phyloP scores from a whole-genome alignment of 2,329 filamentous ascomycete species.

The Cercospora zeina region DNA sequence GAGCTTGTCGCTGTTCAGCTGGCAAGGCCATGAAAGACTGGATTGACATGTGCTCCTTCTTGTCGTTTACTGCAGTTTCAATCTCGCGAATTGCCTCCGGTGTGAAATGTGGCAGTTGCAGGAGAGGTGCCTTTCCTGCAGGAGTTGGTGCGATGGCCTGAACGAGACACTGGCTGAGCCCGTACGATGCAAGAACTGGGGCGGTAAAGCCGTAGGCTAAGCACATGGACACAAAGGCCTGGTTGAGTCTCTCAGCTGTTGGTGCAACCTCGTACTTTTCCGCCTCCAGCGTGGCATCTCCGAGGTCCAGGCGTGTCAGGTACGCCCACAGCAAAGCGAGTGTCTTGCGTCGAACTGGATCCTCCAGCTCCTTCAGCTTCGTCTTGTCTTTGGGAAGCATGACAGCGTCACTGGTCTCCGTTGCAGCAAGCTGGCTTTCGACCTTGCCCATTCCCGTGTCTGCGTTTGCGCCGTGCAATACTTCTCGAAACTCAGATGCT shows the following conservation, averaged over 20 bases:
- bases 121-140: slow-evolving; percentile 59
- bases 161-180: slow-evolving; percentile 79
- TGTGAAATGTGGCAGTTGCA: slow-evolving; percentile 88
- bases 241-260: slow-evolving; percentile 79
- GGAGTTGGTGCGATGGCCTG: slow-evolving; percentile 86
- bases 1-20: slow-evolving; percentile 70
- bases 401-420: slow-evolving; percentile 56
- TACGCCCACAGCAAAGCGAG: slow-evolving; percentile 94
- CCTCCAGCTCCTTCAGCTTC: slow-evolving; percentile 77
- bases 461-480: slow-evolving; percentile 74
- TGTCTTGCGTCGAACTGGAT: slow-evolving; percentile 77
- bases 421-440: slow-evolving; percentile 71
- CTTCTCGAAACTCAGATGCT: slow-evolving; percentile 79
- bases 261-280: slow-evolving; percentile 89
- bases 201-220: slow-evolving; percentile 82
- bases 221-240: slow-evolving; percentile 81
- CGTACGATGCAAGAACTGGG: slow-evolving; percentile 80
- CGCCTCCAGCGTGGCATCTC: slow-evolving; percentile 72
- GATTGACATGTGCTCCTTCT: slow-evolving; percentile 69
- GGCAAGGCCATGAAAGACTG: slow-evolving; percentile 87
- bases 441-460: slow-evolving; percentile 80
- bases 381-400: slow-evolving; percentile 73
- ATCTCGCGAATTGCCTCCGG: slow-evolving; percentile 62
- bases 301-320: slow-evolving; percentile 81
- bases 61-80: slow-evolving; percentile 56